Percentiles rank a stretch among this genome's conserved stretches.
Evolutionary conservation across 1,139 yeast genomes (phyloP).

Genomic region (Candida sp.): DNA sequence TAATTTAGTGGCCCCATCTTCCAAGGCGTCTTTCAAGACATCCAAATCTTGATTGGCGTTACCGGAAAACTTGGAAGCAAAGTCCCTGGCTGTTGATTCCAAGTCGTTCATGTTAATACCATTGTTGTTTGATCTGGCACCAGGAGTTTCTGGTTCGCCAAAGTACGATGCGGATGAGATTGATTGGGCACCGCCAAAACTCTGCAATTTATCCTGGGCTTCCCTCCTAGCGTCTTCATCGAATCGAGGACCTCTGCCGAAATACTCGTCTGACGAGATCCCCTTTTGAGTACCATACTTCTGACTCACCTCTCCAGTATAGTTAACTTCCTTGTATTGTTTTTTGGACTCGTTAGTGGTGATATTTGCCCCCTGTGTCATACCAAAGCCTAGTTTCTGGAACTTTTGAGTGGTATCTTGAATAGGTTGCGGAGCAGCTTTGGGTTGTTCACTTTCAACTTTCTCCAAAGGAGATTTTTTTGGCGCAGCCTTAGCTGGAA

Average conservation of each 20-base stretch:
- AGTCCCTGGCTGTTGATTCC: slow-evolving; percentile 61
- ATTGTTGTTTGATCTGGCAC: slow-evolving; percentile 21
- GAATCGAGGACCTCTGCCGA: slow-evolving; percentile 80
- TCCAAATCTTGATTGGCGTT: slow-evolving; percentile 88
- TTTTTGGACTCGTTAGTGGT: slow-evolving; percentile 29
- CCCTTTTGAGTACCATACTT: slow-evolving; percentile 91
- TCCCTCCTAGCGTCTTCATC: slow-evolving; percentile 78
- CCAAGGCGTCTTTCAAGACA: slow-evolving; percentile 87
- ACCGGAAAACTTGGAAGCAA: slow-evolving; percentile 65
- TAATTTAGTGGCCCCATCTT: slow-evolving; percentile 87
- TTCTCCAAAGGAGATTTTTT: slow-evolving; percentile 12
- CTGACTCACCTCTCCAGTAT: slow-evolving; percentile 69
- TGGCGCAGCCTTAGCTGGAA: slow-evolving; percentile 7
- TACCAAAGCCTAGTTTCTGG: slow-evolving; percentile 83
- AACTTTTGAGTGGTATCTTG: slow-evolving; percentile 67
- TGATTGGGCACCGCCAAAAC: slow-evolving; percentile 82
- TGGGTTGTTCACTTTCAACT: slow-evolving; percentile 11
- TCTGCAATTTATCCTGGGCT: slow-evolving; percentile 73
- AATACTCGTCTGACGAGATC: slow-evolving; percentile 91
- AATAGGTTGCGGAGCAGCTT: slow-evolving; percentile 30
- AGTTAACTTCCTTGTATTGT: slow-evolving; percentile 46
- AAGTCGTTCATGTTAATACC: slow-evolving; percentile 33
- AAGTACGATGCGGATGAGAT: slow-evolving; percentile 92
- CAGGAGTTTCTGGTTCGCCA: slow-evolving; percentile 68
- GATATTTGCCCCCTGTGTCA: slow-evolving; percentile 50